Conservation (phyloP, 2,329 filamentous ascomycete genomes). For the Sclerotinia nivalis region DNA sequence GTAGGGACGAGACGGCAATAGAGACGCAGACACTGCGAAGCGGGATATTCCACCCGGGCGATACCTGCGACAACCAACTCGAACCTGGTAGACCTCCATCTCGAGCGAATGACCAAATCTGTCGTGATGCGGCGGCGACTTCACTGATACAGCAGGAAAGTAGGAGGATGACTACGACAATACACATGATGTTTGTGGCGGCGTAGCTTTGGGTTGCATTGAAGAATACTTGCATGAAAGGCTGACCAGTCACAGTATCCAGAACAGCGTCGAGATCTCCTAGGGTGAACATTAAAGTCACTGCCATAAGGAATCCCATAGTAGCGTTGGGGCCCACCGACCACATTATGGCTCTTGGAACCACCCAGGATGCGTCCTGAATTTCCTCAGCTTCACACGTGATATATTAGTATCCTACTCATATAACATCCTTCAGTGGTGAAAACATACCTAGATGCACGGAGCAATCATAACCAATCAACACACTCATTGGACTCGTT, state of each 20-base stretch:
- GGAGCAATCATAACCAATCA: slow-evolving; percentile 35
- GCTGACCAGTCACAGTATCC: slow-evolving; percentile 38
- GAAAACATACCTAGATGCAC: slow-evolving; percentile 42
- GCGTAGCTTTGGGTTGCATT: slow-evolving; percentile 35
- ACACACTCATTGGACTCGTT: slow-evolving; percentile 40
- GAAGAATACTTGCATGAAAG: slow-evolving; percentile 41
- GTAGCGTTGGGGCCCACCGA: slow-evolving; percentile 42
- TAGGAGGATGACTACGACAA: slow-evolving; percentile 45
- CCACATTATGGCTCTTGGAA: slow-evolving; percentile 48
- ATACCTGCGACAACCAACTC: slow-evolving; percentile 43
- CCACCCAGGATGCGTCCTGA: slow-evolving; percentile 47
- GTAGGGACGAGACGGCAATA: slow-evolving; percentile 22
- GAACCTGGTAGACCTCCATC: slow-evolving; percentile 47
- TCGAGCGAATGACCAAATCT: slow-evolving; percentile 47
- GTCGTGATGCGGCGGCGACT: slow-evolving; percentile 41
- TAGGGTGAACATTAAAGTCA: slow-evolving; percentile 45
- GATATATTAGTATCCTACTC: background rate
- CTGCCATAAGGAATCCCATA: slow-evolving; percentile 44
- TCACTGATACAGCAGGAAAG: slow-evolving; percentile 44
- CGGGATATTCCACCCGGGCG: slow-evolving; percentile 27
- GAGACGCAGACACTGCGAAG: slow-evolving; percentile 28
- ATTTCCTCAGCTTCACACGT: slow-evolving; percentile 48
- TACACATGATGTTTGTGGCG: slow-evolving; percentile 50
- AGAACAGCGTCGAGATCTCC: slow-evolving; percentile 41
- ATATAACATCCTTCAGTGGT: background rate